Percentiles rank a stretch among this genome's conserved stretches.
Conservation (phyloP, 768 basidiomycete genomes). For the Nevesoporus exiguus region DNA sequence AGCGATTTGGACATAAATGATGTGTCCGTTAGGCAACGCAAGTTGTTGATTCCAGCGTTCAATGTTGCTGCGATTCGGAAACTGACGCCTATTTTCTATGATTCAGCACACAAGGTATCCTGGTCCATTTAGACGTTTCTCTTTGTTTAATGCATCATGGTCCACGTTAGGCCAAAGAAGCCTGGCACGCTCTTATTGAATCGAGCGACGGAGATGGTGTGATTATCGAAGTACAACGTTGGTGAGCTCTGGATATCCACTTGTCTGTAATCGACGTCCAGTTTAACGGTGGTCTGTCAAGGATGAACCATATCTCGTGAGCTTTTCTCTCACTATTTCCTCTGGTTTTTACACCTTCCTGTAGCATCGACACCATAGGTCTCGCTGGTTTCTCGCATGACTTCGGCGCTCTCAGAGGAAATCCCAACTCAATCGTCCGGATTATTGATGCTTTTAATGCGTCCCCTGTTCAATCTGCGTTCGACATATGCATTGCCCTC, state of each 20-base stretch:
- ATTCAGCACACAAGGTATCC: constrained; percentile 29
- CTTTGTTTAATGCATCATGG: not conserved
- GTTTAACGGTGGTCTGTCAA: not conserved
- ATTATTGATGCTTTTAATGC: constrained; percentile 37
- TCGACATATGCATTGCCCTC: constrained; percentile 33
- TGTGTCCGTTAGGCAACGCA: constrained; percentile 20
- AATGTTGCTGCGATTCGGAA: constrained; percentile 23
- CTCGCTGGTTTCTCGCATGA: constrained; percentile 61
- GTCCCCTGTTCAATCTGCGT: constrained; percentile 17
- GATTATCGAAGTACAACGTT: constrained; percentile 38
- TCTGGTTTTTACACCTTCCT: not conserved
- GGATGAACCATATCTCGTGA: constrained; percentile 37
- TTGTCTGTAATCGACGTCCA: not conserved
- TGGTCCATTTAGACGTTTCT: not conserved
- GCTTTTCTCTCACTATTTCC: not conserved
- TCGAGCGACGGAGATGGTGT: constrained; percentile 13
- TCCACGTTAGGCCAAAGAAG: constrained; percentile 24
- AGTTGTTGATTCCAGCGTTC: constrained; percentile 26
- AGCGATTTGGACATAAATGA: not conserved
- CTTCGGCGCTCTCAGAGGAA: constrained; percentile 54
- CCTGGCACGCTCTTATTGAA: constrained; percentile 31
- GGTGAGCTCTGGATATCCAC: constrained; percentile 15
- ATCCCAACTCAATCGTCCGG: constrained; percentile 38
- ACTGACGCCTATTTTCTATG: constrained; percentile 24
- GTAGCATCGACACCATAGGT: constrained; percentile 54